phyloP scores from a whole-genome alignment of 164 flowering plant species.

The Paratinospora sagittata region DNA sequence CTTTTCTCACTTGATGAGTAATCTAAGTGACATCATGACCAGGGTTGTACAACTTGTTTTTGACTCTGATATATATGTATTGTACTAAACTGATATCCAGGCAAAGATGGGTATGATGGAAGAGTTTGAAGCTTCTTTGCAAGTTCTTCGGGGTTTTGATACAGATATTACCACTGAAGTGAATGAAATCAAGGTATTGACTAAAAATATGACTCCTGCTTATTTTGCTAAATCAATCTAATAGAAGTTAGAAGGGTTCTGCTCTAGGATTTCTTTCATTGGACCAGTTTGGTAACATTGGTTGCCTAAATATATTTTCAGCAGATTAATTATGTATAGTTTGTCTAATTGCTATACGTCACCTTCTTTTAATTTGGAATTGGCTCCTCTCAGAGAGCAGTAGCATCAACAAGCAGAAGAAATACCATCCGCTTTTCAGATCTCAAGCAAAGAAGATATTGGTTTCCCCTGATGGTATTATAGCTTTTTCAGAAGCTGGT shows the following conservation, averaged over 20 bases:
- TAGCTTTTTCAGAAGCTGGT: neutral
- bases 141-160: constrained; percentile 94
- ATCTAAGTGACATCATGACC: neutral
- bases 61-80: constrained; percentile 1
- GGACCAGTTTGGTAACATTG: too few relatives aligned
- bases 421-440: constrained; percentile 57
- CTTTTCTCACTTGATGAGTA: too few relatives aligned
- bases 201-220: constrained; percentile 3
- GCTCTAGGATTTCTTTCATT: neutral
- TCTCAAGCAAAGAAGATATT: constrained; percentile 68
- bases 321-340: neutral
- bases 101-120: constrained; percentile 98
- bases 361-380: constrained; percentile 11
- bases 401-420: constrained; percentile 53
- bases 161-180: constrained; percentile 80
- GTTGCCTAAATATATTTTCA: neutral
- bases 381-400: constrained; percentile 51
- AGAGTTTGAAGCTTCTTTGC: constrained; percentile 93
- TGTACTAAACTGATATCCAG: constrained; percentile 28
- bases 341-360: neutral
- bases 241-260: neutral
- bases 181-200: constrained; percentile 86
- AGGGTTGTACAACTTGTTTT: neutral
- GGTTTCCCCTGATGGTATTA: constrained; percentile 81
- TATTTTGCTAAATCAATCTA: neutral